Conservation (phyloP, 768 basidiomycete genomes). For the Lactarius sp. region DNA sequence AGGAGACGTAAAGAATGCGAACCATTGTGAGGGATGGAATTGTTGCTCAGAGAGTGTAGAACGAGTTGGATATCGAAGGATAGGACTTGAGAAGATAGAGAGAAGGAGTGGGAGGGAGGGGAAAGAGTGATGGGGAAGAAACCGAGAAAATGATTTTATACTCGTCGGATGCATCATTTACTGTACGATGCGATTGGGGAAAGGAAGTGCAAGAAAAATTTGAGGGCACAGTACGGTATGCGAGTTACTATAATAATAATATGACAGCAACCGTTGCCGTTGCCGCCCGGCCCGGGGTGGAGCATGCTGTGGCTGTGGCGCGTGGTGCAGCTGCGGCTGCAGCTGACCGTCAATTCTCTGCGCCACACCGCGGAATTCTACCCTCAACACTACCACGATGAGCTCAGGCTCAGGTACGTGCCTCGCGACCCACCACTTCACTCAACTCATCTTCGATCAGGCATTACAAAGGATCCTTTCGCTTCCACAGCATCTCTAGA, state of each 20-base stretch:
- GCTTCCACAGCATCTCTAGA: constrained; percentile 82
- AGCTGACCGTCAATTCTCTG: too few species aligned
- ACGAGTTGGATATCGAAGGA: constrained; percentile 18
- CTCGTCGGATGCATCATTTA: not conserved
- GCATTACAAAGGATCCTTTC: constrained; percentile 67
- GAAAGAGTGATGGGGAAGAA: constrained; percentile 19
- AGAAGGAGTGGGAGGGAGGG: not conserved
- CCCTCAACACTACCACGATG: constrained; percentile 5
- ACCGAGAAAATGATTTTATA: not conserved
- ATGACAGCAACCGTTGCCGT: too few species aligned
- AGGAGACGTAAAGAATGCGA: constrained; percentile 37
- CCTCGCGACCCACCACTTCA: constrained; percentile 11
- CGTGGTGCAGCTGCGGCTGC: too few species aligned
- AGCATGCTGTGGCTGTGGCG: too few species aligned
- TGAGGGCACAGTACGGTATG: too few species aligned
- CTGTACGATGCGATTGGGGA: too few species aligned
- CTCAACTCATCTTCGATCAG: constrained; percentile 24
- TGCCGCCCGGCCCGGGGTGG: too few species aligned
- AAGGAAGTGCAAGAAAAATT: too few species aligned
- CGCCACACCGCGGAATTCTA: not conserved
- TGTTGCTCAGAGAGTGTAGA: constrained; percentile 28
- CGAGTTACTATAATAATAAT: too few species aligned
- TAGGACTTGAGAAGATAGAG: constrained; percentile 20
- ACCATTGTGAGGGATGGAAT: constrained; percentile 29
- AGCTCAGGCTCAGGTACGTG: constrained; percentile 24